Conservation (phyloP, 495 filamentous ascomycete species). For the Cercophora scortea region DNA sequence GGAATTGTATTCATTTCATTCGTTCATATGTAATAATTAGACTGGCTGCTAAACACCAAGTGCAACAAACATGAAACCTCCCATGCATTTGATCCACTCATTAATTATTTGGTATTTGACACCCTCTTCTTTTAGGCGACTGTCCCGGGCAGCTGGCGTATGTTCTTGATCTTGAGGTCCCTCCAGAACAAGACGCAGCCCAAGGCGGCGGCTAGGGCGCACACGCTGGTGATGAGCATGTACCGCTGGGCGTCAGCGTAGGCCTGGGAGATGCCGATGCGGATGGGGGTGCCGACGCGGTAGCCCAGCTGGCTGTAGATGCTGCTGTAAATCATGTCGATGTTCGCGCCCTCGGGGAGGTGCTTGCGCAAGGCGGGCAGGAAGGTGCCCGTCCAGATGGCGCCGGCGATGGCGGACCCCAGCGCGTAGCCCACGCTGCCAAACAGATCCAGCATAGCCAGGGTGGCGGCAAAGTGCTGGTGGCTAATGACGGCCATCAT, state of each 20-base stretch:
- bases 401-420: constrained; percentile 49
- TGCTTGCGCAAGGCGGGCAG: constrained; percentile 39
- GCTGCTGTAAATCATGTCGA: constrained; percentile 44
- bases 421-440: constrained; percentile 55
- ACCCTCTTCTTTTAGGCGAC: no score
- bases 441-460: constrained; percentile 55
- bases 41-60: no score
- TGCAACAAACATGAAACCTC: no score
- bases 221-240: constrained; percentile 43
- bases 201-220: constrained; percentile 36
- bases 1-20: no score
- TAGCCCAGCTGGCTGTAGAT: constrained; percentile 46
- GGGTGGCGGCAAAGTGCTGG: constrained; percentile 53
- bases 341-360: constrained; percentile 36
- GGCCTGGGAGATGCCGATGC: constrained; percentile 45
- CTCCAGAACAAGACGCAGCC: constrained; percentile 38
- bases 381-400: constrained; percentile 59
- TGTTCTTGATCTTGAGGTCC: constrained; percentile 47
- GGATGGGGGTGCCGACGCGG: constrained; percentile 36
- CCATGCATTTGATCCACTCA: no score
- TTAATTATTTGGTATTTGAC: no score
- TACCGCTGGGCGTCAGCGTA: constrained; percentile 46
- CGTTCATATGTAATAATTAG: no score
- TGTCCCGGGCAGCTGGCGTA: constrained; percentile 14
- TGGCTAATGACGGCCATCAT: constrained; percentile 56